Percentiles rank a stretch among this genome's conserved stretches.
These are phyloP conservation scores for Tolypocladium capitatum DNA, from an alignment of 2,329 filamentous ascomycete genomes.

Conservation along the genomic window DNA sequence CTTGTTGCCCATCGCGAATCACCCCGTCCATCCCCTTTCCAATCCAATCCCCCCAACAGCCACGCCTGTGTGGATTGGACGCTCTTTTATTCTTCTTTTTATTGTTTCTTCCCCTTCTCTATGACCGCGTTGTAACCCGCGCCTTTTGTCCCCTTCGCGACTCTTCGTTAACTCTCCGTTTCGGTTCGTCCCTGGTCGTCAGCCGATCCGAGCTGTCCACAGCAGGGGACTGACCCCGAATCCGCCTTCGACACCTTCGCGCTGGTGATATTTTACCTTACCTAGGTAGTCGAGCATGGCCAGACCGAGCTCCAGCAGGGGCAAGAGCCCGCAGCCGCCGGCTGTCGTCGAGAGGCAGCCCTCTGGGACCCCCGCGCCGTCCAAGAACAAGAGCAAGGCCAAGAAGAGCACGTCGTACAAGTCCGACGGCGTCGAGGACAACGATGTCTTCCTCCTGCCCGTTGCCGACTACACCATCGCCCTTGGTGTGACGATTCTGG, in stretches of 20 bases:
- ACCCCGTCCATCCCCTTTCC: not conserved
- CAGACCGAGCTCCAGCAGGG: conserved; percentile 18
- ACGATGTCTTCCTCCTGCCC: conserved; percentile 84
- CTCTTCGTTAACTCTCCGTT: conserved; percentile 8
- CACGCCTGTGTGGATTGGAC: not conserved
- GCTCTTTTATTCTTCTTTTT: not conserved
- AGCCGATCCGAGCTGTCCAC: not conserved
- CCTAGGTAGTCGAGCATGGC: conserved; percentile 16
- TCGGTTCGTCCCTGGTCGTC: not conserved
- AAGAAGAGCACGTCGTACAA: conserved; percentile 45
- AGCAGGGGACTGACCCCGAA: not conserved
- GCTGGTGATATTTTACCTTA: not conserved
- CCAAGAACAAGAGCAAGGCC: conserved; percentile 25
- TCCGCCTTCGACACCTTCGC: not conserved
- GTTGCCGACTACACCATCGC: conserved; percentile 71
- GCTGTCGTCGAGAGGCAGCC: conserved; percentile 7
- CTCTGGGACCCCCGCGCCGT: conserved; percentile 1
- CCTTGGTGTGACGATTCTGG: conserved; percentile 58
- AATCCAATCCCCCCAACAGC: not conserved
- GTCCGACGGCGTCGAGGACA: conserved; percentile 69
- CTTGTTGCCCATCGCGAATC: not conserved
- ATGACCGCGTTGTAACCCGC: conserved; percentile 4
- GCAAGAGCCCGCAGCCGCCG: conserved; percentile 22
- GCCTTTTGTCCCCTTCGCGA: conserved; percentile 6
- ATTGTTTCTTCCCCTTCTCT: not conserved